Base-by-base conservation (phyloP, 2,329 filamentous ascomycete genomes). In the Dichotomopilus funicola region DNA sequence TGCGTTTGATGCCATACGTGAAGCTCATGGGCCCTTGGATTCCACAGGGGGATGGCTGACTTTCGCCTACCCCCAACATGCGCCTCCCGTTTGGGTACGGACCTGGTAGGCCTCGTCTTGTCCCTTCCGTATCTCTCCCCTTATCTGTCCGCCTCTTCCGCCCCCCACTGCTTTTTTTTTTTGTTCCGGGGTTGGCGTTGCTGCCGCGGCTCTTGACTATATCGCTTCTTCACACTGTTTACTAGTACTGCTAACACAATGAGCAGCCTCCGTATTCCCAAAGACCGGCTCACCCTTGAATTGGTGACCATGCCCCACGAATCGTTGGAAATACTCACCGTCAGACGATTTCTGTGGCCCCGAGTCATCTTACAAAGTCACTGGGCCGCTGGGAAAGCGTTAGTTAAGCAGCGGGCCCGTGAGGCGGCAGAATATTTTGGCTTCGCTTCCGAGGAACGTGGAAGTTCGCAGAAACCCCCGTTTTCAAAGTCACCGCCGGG, bases 11-110 rank as follows among this genome's bases (percentile, higher is more conserved):
- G 67, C 74, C 10, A 74, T 27, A 27, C 19, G 19, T 3, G 19
- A 27, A 27, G 19, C 19, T 27, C 19, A 27, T 27, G 19, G 19
- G 19, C 19, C 19, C 7, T 69, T 81, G 49, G 12, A 40, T 40
- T 9, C 12, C 72, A 71, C 40, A 58, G 85, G 35, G 73, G 72
- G 37, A 76, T 86, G 82, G 83, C 72, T 88, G 34, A 78, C 86
- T 42, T 72, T 86, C 33, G 75, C 82, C 49, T 87, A 80, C 59
- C 85, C 85, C 0, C 68, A 70, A 44, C 71, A 71, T 38, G 80
- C 83, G 43, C 83, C 85, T 1, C 82, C 84, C 5, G 76, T 75
- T 53, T 84, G 81, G 55, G 73, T 78, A 57, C 76, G 81, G 56
- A 77, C 77, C 49, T 84, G 83, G 84, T 87, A 77, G 64, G 60